phyloP scores from a whole-genome alignment of 139 green algal genomes.

The Coelastrella sp. region DNA sequence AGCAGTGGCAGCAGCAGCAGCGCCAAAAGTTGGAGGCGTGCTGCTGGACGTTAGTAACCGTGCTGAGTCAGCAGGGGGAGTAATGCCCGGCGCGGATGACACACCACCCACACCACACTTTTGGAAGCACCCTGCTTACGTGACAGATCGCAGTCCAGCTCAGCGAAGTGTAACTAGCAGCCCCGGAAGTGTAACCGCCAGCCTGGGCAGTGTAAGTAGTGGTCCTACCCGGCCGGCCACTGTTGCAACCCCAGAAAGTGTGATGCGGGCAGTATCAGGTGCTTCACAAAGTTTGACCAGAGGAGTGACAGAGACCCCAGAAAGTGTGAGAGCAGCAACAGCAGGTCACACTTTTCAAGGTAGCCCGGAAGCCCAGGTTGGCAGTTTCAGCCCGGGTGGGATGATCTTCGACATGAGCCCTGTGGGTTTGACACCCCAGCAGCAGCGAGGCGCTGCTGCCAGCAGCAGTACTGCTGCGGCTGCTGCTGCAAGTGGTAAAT shows the following conservation, averaged over 20 bases:
- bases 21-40: neutral
- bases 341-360: neutral
- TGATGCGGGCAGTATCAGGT: neutral
- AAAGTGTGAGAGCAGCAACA: neutral
- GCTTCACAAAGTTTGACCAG: too few species aligned
- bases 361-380: neutral
- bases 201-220: neutral
- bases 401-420: constrained; percentile 1
- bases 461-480: constrained; percentile 13
- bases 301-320: neutral
- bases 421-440: neutral
- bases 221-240: neutral
- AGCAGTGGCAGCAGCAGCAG: neutral
- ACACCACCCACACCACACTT: neutral
- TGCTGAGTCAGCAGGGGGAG: neutral
- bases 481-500: neutral
- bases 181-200: neutral
- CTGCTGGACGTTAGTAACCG: neutral
- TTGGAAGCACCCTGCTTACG: neutral
- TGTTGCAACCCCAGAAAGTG: neutral
- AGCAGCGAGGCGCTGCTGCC: neutral
- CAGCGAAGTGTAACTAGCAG: neutral
- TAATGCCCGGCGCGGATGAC: neutral
- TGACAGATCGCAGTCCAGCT: neutral
- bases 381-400: neutral